Evolutionary conservation across 2,329 filamentous ascomycete genomes (phyloP), one percentile per base, ranked within the genome.

Genomic region (Sporothrix inflata): DNA sequence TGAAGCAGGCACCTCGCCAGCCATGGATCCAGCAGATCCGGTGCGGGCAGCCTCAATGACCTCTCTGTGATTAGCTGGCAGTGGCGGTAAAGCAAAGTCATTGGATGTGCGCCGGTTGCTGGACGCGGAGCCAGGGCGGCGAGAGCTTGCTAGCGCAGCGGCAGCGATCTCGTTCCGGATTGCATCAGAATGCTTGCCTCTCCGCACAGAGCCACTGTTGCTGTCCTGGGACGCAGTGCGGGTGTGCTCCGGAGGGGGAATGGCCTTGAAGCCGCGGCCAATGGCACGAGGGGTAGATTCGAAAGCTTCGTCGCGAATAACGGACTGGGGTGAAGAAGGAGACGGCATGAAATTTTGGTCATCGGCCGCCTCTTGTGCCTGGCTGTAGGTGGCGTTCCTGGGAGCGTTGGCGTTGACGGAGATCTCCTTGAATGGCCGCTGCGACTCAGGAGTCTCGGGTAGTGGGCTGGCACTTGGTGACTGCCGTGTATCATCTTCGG

Each of bases 41-140:
- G 86, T 85, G 74, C 89, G 90, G 51, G 92, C 93, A 66, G 93
- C 93, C 77, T 95, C 91, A 76, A 98, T 97, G 72, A 88, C 90
- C 81, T 96, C 89, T 76, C 89, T 92, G 80, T 97, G 94, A 79
- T 98, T 94, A 14, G 85, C 77, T 53, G 94, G 95, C 73, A 98
- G 85, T 42, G 94, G 94, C 49, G 94, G 94, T 84, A 83, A 79
- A 40, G 82, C 80, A 21, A 34, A 63, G 47, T 82, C 80, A 1
- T 80, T 74, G 12, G 82, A 82, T 47, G 77, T 30, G 7, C 63
- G 79, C 40, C 81, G 88, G 61, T 87, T 86, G 80, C 94, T 97
- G 49, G 88, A 84, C 55, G 92, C 87, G 80, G 94, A 98, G 51
- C 87, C 87, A 47, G 94, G 93, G 75, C 94, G 87, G 74, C 81